These are phyloP conservation scores for Camellia sinensis DNA, from an alignment of 148 eudicot genomes.

Conservation along the genomic window DNA sequence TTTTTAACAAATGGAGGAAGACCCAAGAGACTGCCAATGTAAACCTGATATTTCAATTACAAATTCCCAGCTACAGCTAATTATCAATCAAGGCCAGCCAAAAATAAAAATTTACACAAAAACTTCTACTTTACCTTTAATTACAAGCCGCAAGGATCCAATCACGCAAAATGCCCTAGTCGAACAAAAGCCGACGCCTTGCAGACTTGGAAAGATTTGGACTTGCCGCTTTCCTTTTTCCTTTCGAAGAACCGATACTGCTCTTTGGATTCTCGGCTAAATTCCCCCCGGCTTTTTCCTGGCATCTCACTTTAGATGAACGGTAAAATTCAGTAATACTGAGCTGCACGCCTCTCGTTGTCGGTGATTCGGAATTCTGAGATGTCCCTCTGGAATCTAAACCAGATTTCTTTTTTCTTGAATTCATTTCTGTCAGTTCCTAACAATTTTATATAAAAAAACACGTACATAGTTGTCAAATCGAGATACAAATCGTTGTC, in stretches of 20 bases:
- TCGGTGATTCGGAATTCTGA: constrained; percentile 33
- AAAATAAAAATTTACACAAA: neutral
- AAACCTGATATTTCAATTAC: no score
- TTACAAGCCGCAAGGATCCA: neutral
- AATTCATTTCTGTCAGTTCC: constrained; percentile 62
- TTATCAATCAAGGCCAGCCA: neutral
- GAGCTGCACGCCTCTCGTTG: constrained; percentile 44
- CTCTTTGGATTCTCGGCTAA: constrained; percentile 14
- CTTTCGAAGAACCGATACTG: constrained; percentile 26
- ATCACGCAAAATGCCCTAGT: constrained; percentile 13
- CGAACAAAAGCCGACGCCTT: constrained; percentile 72
- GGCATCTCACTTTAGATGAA: constrained; percentile 42
- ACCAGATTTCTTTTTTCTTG: constrained; percentile 35
- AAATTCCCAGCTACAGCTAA: no score
- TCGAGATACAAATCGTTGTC: no score
- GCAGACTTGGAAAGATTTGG: constrained; percentile 67
- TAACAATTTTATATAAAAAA: constrained; percentile 3
- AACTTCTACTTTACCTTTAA: neutral
- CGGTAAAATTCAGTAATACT: constrained; percentile 77
- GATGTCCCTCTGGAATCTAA: constrained; percentile 23
- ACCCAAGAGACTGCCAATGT: no score
- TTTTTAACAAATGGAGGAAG: no score
- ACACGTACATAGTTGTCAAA: neutral
- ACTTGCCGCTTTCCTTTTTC: constrained; percentile 37
- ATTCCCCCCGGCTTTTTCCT: constrained; percentile 31